Evolutionary conservation across 805 yeast genomes (phyloP), one percentile per base, ranked within the genome.

Genomic region (Lipomyces sp.): DNA sequence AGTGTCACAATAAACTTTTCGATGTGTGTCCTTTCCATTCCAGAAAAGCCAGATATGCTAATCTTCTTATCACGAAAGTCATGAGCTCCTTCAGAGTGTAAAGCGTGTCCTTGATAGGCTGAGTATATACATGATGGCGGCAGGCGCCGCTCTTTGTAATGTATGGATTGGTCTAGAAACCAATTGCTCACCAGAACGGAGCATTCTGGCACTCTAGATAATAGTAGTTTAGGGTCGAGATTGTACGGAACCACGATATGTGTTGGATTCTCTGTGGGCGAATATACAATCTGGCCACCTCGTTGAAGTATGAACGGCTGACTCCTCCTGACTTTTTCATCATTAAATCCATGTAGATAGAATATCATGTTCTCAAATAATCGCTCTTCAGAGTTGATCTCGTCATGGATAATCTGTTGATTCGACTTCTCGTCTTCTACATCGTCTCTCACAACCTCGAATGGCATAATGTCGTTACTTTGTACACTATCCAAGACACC

Each of bases 121-220:
- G 71, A 67, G 42, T 62, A 69, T 33, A 35, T 33, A 24, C 58
- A 60, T 5, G 7, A 18, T 2, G 58, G 8, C 3, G 69, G 63
- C 10, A 64, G 63, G 18, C 11, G 57, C 5, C 85, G 71, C 56
- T 77, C 75, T 55, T 84, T 82, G 71, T 86, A 86, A 76, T 83
- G 87, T 30, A 90, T 79, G 32, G 90, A 84, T 65, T 96, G 79
- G 76, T 91, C 97, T 11, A 92, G 77, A 70, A 88, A 87, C 90
- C 94, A 90, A 75, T 92, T 96, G 0, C 96, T 90, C 1, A 86
- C 84, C 0, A 87, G 68, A 18, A 73, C 73, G 2, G 74, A 70
- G 2, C 75, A 30, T 48, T 74, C 59, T 8, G 73, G 64, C 5
- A 30, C 33, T 3, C 42, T 33, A 2, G 70, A 69, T 4, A 72